Evolutionary conservation across 371 early-diverging fungal genomes (phyloP), one percentile per base, ranked within the genome.

Genomic region (Fennellomyces sp.): DNA sequence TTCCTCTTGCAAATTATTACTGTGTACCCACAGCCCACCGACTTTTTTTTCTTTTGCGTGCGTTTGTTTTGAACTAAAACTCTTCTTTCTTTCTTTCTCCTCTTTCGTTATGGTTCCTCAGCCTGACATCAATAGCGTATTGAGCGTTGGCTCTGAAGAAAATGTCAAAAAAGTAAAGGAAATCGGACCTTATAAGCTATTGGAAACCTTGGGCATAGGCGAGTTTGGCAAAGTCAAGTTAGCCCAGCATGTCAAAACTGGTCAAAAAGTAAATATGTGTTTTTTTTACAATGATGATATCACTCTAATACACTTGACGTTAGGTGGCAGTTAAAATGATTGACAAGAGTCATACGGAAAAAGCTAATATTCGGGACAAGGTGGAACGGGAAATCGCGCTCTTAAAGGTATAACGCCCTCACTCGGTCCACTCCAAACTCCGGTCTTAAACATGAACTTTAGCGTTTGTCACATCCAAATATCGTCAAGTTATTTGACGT

Each of bases 151-250:
- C 11, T 17, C 21, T 23, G 45, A 45, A 45, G 23, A 3, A n/a
- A 45, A 45, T n/a, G 5, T 45, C n/a, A 23, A 45, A 35, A 36
- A 54, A 27, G 39, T 21, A 25, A 36, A 31, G 7, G 12, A 23
- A 72, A 84, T 96, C 70, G 96, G 97, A 6, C 89, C 94, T 45
- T 99, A 97, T 71, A 84, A 85, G 15, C 79, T 98, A 28, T 84
- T 93, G 29, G 94, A 95, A 72, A 91, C 93, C 17, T 82, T 98
- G 8, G 99, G 98, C 49, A 94, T 91, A 71, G 98, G 99, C 42
- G 96, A 96, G 75, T 97, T 96, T 72, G 95, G 94, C 58, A 95
- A 96, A 74, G 98, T 98, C 66, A 96, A 97, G 69, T 85, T 94
- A 26, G 97, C 93, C 7, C 82, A 91, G 64, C 92, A 96, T 78